Conservation (phyloP, 305 asterid species). For the Fraxinus sp. region DNA sequence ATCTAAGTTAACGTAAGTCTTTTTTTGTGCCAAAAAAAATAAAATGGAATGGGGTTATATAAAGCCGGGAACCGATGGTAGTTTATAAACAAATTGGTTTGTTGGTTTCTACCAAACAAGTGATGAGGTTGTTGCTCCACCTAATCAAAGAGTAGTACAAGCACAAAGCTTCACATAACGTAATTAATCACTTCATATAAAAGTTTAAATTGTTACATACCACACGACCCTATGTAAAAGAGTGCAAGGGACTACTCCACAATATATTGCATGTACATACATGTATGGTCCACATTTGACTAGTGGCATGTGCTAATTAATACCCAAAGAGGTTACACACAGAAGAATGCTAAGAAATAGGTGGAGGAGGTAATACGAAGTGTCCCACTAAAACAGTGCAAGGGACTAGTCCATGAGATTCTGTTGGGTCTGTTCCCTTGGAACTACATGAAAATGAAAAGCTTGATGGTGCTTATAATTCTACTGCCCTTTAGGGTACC, state of each 20-base stretch:
- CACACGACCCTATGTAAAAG: neutral
- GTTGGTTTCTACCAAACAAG: no score
- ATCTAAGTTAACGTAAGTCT: no score
- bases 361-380: neutral
- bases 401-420: conserved; percentile 45
- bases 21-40: no score
- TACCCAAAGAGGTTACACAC: neutral
- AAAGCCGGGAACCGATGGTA: no score
- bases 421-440: conserved; percentile 55
- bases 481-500: neutral
- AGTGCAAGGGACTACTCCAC: neutral
- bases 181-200: no score
- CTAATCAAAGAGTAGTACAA: no score
- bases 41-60: no score
- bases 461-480: neutral
- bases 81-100: no score
- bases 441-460: conserved; percentile 22
- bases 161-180: no score
- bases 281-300: neutral
- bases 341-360: neutral
- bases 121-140: no score
- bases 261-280: neutral
- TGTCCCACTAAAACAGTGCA: conserved; percentile 40
- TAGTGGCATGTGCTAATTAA: neutral
- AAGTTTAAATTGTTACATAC: neutral